These are phyloP conservation scores for Pilaira anomala DNA, from an alignment of 192 early-diverging fungal genomes.

Conservation along the genomic window DNA sequence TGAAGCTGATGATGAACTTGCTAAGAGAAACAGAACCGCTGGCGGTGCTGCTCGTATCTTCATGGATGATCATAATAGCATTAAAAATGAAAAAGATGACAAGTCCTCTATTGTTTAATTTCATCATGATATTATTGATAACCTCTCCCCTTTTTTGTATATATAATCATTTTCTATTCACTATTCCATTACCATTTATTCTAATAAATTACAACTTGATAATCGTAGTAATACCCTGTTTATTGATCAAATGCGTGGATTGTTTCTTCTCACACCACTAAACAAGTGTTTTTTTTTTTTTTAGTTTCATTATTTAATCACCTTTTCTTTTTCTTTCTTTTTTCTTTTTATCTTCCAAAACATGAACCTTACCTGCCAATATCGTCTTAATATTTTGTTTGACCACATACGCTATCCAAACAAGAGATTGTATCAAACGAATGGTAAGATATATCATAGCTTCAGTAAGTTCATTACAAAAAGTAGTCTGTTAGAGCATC, in stretches of 20 bases:
- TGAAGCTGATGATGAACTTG: not conserved
- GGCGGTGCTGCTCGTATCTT: constrained; percentile 10
- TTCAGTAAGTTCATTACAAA: too few relatives aligned
- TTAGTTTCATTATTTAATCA: too few relatives aligned
- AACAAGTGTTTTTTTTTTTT: constrained; percentile 17
- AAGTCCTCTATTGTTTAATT: not conserved
- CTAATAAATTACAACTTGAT: not conserved
- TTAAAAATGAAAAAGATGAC: constrained; percentile 1
- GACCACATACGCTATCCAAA: too few relatives aligned
- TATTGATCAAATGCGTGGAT: too few relatives aligned
- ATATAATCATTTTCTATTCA: not conserved
- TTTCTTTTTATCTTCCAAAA: constrained; percentile 1
- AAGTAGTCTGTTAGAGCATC: too few relatives aligned
- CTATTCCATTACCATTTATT: not conserved
- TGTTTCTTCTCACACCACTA: too few relatives aligned
- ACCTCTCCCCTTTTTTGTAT: not conserved
- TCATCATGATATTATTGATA: too few relatives aligned
- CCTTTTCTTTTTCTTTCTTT: not conserved
- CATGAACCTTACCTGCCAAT: too few relatives aligned
- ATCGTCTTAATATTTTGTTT: too few relatives aligned
- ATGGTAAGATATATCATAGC: too few relatives aligned
- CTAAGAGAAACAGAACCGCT: not conserved
- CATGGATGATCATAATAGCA: not conserved
- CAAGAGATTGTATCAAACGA: too few relatives aligned
- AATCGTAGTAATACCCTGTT: too few relatives aligned